Conservation (phyloP, 2,329 filamentous ascomycete species). For the Plenodomus tracheiphilus region DNA sequence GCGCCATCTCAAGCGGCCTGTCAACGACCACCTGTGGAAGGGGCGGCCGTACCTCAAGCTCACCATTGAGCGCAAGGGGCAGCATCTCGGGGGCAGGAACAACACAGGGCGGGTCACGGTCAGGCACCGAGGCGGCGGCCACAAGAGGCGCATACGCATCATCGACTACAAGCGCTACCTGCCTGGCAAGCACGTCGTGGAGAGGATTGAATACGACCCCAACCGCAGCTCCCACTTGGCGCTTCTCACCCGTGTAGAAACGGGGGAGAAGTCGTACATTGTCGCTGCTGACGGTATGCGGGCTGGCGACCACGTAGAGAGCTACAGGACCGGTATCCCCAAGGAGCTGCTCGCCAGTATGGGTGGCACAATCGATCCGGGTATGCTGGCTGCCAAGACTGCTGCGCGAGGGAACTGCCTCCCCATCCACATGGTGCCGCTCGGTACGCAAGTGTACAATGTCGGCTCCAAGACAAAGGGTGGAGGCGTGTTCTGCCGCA, state of each 20-base stretch:
- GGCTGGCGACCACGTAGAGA: slow-evolving; percentile 88
- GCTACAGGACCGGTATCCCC: slow-evolving; percentile 88
- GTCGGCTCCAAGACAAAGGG: slow-evolving; percentile 74
- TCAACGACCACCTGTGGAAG: slow-evolving; percentile 98
- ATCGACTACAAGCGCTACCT: slow-evolving; percentile 83
- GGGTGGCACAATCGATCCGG: slow-evolving; percentile 90
- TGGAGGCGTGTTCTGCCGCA: slow-evolving; percentile 88
- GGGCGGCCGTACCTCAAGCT: slow-evolving; percentile 79
- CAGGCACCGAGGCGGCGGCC: slow-evolving; percentile 88
- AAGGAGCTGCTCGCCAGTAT: slow-evolving; percentile 84
- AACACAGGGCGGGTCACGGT: slow-evolving; percentile 84
- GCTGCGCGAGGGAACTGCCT: slow-evolving; percentile 94
- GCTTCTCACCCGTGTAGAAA: slow-evolving; percentile 74
- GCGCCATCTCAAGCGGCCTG: slow-evolving; percentile 85
- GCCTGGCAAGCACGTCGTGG: slow-evolving; percentile 82
- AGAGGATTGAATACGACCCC: slow-evolving; percentile 95
- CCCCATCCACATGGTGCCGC: slow-evolving; percentile 91
- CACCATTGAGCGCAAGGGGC: slow-evolving; percentile 90
- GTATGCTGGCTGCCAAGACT: slow-evolving; percentile 93
- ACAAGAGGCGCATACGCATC: slow-evolving; percentile 86
- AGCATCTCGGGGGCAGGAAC: slow-evolving; percentile 90
- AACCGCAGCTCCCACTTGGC: slow-evolving; percentile 93
- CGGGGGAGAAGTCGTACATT: slow-evolving; percentile 82
- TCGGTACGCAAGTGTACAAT: slow-evolving; percentile 91
- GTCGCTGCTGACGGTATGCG: slow-evolving; percentile 93